Evolutionary conservation across 2,329 filamentous ascomycete genomes (phyloP), one percentile per base, ranked within the genome.

Genomic region (Chrysoporthe puriensis): DNA sequence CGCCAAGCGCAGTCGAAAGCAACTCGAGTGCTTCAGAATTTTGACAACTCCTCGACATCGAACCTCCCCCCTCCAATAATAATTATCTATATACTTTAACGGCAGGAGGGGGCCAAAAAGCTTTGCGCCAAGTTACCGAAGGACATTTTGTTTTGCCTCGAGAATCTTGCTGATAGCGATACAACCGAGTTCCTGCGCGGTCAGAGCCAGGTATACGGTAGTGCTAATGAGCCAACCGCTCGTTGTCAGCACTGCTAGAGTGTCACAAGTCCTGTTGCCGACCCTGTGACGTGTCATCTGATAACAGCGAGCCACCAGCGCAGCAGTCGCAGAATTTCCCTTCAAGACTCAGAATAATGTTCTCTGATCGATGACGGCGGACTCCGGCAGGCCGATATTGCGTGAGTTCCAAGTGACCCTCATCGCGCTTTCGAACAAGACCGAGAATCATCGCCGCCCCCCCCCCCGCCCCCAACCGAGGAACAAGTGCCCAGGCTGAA

Each of bases 221-320:
- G 90, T 78, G 0, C 87, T 88, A 58, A 91, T 89, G 0, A 88
- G 88, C 0, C 88, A 88, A 0, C 85, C 87, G 7, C 88, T 88
- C 2, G 88, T 75, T 3, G 90, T 80, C 18, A 90, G 72, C 2
- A 84, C 84, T 1, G 79, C 79, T 18, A 26, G 85, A 80, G 0
- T 81, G 81, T 64, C 11, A 80, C 79, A 42, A 73, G 52, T 8
- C 68, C 54, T 11, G 64, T 57, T 26, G 64, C 72, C 26, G 69
- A 48, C n/a, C 44, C 46, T 11, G 74, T 82, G 0, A 86, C 88
- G 71, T 90, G 88, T 88, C 88, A 90, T 5, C 85, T 87, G 0
- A 90, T 87, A 0, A 86, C 80, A 1, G 91, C 77, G 0, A 88
- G 88, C 36, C 36, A 40, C 36, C 36, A 40, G 36, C 36, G 36